Conservation (phyloP, 1,139 yeast species). For the Yamadazyma blattariae region DNA sequence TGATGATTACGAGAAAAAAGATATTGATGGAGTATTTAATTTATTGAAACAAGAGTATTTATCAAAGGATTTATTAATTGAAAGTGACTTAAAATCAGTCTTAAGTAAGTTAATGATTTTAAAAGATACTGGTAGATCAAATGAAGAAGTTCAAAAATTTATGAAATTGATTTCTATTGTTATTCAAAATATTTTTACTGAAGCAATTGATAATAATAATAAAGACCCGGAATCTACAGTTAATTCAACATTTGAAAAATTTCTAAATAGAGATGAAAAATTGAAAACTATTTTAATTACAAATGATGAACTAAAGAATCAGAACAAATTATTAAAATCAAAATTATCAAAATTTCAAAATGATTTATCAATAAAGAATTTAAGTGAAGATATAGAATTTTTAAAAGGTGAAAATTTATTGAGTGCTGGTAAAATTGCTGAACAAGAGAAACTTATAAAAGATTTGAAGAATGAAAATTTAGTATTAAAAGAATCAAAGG, state of each 20-base stretch:
- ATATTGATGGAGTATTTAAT: constrained; percentile 19
- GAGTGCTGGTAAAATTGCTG: constrained; percentile 22
- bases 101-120: constrained; percentile 16
- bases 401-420: constrained; percentile 11
- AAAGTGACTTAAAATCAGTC: constrained; percentile 14
- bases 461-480: constrained; percentile 15
- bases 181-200: constrained; percentile 25
- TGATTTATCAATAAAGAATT: constrained; percentile 16
- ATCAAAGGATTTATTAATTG: constrained; percentile 9
- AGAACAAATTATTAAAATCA: constrained; percentile 21
- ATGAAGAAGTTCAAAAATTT: constrained; percentile 22
- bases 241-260: constrained; percentile 1
- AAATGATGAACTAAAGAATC: constrained; percentile 21
- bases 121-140: constrained; percentile 21
- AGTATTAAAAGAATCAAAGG: constrained; percentile 1
- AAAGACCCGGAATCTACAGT: background rate
- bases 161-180: constrained; percentile 29
- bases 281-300: constrained; percentile 27
- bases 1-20: background rate
- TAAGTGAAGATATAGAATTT: constrained; percentile 17
- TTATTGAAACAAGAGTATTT: constrained; percentile 14
- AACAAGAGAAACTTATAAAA: constrained; percentile 28
- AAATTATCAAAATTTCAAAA: constrained; percentile 23
- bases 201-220: constrained; percentile 24
- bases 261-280: background rate